phyloP scores from a whole-genome alignment of 2,329 filamentous ascomycete species.

The Paramyrothecium roridum region DNA sequence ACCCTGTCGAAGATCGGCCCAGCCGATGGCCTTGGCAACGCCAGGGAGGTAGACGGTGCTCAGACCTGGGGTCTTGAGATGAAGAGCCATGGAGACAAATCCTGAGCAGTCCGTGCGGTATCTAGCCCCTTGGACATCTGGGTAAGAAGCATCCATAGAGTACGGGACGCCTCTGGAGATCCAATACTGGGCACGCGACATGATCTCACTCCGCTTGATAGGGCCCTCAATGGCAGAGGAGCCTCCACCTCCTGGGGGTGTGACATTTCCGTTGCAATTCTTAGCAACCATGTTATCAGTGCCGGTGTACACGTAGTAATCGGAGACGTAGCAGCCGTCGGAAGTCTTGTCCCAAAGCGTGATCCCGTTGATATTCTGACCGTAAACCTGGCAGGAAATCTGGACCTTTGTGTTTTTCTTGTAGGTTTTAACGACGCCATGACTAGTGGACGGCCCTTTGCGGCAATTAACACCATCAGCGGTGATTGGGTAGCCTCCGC shows the following conservation, averaged over 20 bases:
- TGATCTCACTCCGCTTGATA: conserved; percentile 6
- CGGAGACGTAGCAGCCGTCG: conserved; percentile 10
- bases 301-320: conserved; percentile 12
- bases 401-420: conserved; percentile 8
- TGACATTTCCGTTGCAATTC: background rate
- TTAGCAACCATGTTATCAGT: conserved; percentile 6
- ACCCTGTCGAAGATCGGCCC: too few relatives aligned
- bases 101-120: conserved; percentile 10
- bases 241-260: background rate
- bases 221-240: background rate
- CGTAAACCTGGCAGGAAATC: conserved; percentile 11
- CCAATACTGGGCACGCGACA: conserved; percentile 7
- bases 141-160: conserved; percentile 5
- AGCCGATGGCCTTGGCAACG: too few relatives aligned
- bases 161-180: conserved; percentile 5
- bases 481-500: conserved; percentile 6
- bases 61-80: conserved; percentile 1
- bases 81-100: conserved; percentile 8
- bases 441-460: conserved; percentile 6
- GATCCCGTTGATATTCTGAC: conserved; percentile 7
- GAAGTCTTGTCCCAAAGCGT: conserved; percentile 10
- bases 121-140: conserved; percentile 2
- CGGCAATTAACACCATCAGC: conserved; percentile 10
- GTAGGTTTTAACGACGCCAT: conserved; percentile 6
- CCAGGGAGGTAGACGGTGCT: too few relatives aligned